Base-by-base conservation (phyloP, 352 stramenopile species). In the Globisporangium barbulae region DNA sequence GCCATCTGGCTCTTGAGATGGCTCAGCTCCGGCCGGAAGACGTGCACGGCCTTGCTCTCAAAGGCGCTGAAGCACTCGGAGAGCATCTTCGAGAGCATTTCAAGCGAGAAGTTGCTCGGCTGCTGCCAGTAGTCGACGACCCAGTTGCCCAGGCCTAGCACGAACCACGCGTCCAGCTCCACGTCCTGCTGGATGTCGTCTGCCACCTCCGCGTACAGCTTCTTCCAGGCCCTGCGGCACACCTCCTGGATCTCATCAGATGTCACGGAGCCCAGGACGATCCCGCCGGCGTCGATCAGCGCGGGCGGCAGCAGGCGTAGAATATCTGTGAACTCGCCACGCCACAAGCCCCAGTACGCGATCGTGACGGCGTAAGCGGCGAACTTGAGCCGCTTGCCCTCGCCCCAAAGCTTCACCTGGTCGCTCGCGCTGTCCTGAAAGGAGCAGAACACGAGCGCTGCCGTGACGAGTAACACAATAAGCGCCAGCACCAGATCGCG, bases 121-220 rank as follows among this genome's bases (percentile, higher is more conserved):
- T 91, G 83, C 55, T 92, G 85, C 85, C 83, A 93, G 61, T 91
- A 93, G 62, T 92, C 79, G 37, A 91, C 73, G 12, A 85, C 59
- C 83, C 85, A 94, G 41, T 85, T 85, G 33, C 67, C 73, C 15
- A 94, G 63, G 12, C 80, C 76, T 54, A 94, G 62, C 54, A 93
- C 69, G 61, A 93, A 93, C 71, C 73, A 83, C 31, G 73, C 67
- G 66, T 93, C 84, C 13, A 93, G 63, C 49, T 89, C 79, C 45
- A 89, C 76, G 55, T 89, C 75, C 25, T 81, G 59, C 59, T 86
- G 77, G 22, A 91, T 83, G 53, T 87, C 71, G 48, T 69, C 64
- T 7, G 49, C 39, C 8, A 68, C 50, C 1, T 67, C 53, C 1
- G 53, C 28, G 53, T 55, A 58, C 21, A 67, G 47, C 8, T 57